A percentile compares a stretch with the other conserved stretches of the same genome.
Evolutionary conservation across 768 basidiomycete genomes (phyloP).

Genomic region (Boletus rex-veris): DNA sequence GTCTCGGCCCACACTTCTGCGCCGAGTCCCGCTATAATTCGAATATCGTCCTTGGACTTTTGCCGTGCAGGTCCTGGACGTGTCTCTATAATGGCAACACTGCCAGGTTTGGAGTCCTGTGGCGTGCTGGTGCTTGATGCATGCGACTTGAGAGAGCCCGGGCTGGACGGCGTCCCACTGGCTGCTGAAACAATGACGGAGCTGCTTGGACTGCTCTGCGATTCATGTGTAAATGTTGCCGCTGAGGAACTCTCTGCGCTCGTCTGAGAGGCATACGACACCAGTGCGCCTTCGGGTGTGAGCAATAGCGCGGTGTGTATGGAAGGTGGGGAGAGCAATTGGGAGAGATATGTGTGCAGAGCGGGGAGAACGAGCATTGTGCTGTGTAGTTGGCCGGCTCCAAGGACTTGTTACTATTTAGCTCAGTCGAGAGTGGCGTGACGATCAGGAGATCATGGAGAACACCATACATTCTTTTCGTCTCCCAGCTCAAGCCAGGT

Average conservation of each 20-base stretch:
- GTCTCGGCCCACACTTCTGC: conserved; percentile 80
- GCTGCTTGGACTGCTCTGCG: conserved; percentile 4
- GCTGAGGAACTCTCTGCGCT: conserved; percentile 16
- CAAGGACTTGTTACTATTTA: not conserved
- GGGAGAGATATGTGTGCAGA: conserved; percentile 61
- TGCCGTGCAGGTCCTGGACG: conserved; percentile 5
- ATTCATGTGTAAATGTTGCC: not conserved
- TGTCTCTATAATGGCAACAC: conserved; percentile 6
- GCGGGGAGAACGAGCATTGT: conserved; percentile 68
- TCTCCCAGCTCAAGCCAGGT: not conserved
- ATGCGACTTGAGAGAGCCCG: conserved; percentile 10
- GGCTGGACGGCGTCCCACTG: conserved; percentile 8
- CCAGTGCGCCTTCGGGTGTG: conserved; percentile 70
- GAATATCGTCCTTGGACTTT: conserved; percentile 68
- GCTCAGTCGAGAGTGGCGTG: conserved; percentile 1
- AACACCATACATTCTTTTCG: conserved; percentile 27
- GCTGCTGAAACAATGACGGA: conserved; percentile 1
- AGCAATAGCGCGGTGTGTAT: conserved; percentile 71
- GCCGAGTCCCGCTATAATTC: conserved; percentile 67
- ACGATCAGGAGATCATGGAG: conserved; percentile 1
- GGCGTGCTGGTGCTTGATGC: conserved; percentile 7
- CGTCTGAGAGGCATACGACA: conserved; percentile 57
- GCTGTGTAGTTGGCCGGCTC: not conserved
- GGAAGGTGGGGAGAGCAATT: conserved; percentile 54
- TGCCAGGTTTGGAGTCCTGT: conserved; percentile 12